Percentiles rank a stretch among this genome's conserved stretches.
Conservation (phyloP, 768 basidiomycete genomes). For the Xanthoconium stramineum region DNA sequence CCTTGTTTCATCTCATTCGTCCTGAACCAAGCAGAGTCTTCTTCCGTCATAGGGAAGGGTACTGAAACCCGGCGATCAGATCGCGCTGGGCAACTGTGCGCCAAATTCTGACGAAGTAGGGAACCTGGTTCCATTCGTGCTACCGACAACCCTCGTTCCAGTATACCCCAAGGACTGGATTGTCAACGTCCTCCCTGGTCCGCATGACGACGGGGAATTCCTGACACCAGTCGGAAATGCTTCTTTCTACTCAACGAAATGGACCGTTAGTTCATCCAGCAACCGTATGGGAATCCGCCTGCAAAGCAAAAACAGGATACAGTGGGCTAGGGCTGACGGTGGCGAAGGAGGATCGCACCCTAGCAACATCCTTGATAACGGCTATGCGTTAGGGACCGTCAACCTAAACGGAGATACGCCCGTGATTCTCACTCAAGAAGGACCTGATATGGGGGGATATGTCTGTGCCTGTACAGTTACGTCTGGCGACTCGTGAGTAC, state of each 20-base stretch:
- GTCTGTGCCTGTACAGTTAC: conserved; percentile 54
- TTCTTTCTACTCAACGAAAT: conserved; percentile 49
- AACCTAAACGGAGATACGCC: conserved; percentile 72
- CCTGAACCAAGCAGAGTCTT: conserved; percentile 1
- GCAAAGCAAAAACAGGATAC: conserved; percentile 40
- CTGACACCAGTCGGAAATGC: conserved; percentile 45
- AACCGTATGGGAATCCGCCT: conserved; percentile 66
- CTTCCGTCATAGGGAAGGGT: conserved; percentile 43
- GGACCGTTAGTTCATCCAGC: conserved; percentile 53
- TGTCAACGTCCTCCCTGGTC: conserved; percentile 56
- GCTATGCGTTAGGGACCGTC: conserved; percentile 51
- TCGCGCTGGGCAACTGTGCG: conserved; percentile 37
- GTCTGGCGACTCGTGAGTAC: conserved; percentile 46
- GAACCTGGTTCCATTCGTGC: conserved; percentile 5
- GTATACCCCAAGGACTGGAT: conserved; percentile 48
- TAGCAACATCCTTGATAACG: conserved; percentile 63
- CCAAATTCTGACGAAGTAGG: conserved; percentile 18
- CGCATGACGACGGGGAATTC: conserved; percentile 59
- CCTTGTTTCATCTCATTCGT: neutral
- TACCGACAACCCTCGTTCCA: conserved; percentile 36
- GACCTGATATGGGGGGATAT: conserved; percentile 64
- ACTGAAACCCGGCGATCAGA: conserved; percentile 48
- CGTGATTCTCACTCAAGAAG: conserved; percentile 59
- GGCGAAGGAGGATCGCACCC: conserved; percentile 70
- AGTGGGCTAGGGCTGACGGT: conserved; percentile 54